These are phyloP conservation scores for Boletus hoseneyae DNA, from an alignment of 1,284 basidiomycete genomes.

Conservation along the genomic window DNA sequence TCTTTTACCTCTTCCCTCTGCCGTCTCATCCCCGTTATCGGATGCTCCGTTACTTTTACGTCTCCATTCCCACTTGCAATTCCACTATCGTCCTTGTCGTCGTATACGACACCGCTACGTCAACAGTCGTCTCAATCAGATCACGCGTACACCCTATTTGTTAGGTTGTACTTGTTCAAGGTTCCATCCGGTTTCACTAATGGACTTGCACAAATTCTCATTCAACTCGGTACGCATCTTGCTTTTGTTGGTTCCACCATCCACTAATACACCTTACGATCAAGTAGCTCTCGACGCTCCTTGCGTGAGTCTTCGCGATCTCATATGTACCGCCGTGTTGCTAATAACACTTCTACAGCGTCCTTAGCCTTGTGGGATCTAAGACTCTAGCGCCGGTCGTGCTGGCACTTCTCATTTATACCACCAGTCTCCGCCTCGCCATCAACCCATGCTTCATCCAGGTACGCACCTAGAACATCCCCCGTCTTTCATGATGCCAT, in stretches of 20 bases:
- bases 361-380: constrained; percentile 8
- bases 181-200: too few relatives aligned
- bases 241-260: neutral
- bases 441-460: constrained; percentile 7
- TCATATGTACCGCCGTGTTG: neutral
- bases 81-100: too few relatives aligned
- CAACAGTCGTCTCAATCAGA: too few relatives aligned
- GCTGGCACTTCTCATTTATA: constrained; percentile 21
- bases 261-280: neutral
- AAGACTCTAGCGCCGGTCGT: constrained; percentile 9
- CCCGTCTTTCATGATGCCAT: neutral
- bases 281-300: neutral
- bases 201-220: neutral
- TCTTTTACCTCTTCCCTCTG: too few relatives aligned
- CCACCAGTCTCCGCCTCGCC: constrained; percentile 18
- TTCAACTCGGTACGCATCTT: neutral
- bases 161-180: too few relatives aligned
- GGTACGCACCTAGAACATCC: neutral
- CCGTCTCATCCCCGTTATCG: too few relatives aligned
- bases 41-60: too few relatives aligned
- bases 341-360: constrained; percentile 4
- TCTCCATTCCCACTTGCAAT: too few relatives aligned
- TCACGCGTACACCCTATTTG: too few relatives aligned
- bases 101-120: too few relatives aligned
- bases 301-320: neutral